A percentile compares a stretch with the other conserved stretches of the same genome.
These are phyloP conservation scores for Lodderomyces jiufengensis DNA, from an alignment of 1,139 yeast genomes.

Conservation along the genomic window DNA sequence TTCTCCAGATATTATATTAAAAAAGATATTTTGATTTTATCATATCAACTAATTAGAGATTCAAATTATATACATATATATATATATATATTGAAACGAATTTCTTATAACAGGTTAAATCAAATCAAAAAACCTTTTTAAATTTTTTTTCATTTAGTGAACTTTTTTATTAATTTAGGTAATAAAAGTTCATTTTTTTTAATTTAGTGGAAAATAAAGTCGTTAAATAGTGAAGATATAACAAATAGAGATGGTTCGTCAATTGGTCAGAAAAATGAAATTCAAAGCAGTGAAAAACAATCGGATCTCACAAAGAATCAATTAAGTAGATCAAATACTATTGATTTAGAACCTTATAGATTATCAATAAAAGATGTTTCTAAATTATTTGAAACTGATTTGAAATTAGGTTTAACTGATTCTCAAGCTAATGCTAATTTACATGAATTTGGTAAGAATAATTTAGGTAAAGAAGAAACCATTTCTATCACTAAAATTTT, in stretches of 20 bases:
- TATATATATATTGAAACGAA: no score
- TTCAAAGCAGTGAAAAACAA: constrained; percentile 13
- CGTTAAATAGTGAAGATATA: not conserved
- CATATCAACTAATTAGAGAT: no score
- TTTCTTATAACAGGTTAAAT: no score
- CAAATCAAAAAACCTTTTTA: no score
- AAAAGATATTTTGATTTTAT: no score
- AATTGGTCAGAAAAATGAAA: constrained; percentile 10
- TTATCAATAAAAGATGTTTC: constrained; percentile 34
- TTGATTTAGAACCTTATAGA: constrained; percentile 27
- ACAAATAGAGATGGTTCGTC: constrained; percentile 5
- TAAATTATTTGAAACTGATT: constrained; percentile 34
- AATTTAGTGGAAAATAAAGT: constrained; percentile 26
- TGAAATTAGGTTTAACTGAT: constrained; percentile 45
- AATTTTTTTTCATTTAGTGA: no score
- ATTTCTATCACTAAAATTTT: constrained; percentile 57
- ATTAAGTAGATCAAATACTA: not conserved
- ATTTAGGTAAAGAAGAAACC: constrained; percentile 57
- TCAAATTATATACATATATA: no score
- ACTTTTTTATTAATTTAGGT: no score
- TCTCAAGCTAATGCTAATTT: constrained; percentile 27
- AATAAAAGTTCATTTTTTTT: no score
- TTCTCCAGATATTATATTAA: no score
- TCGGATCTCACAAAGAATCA: not conserved
- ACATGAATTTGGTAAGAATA: constrained; percentile 52